Conservation (phyloP, 2,329 filamentous ascomycete genomes). For the Fusarium sp. region DNA sequence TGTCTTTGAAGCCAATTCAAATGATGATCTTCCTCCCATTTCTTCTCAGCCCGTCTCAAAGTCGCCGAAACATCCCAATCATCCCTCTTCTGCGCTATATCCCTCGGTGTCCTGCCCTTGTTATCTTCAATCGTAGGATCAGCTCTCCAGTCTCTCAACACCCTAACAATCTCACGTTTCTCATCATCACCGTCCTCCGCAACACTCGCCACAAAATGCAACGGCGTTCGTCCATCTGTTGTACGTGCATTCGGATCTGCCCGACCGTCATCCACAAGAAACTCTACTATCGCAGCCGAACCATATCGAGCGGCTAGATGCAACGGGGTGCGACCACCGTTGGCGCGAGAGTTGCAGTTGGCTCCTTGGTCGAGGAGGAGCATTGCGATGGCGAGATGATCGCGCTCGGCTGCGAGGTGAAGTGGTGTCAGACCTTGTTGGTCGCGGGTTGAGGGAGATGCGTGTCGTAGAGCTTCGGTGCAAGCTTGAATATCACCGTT, state of each 20-base stretch:
- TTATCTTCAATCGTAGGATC: conserved; percentile 50
- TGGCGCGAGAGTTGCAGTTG: conserved; percentile 47
- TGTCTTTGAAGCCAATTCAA: conserved; percentile 51
- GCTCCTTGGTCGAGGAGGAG: conserved; percentile 52
- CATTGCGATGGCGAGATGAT: conserved; percentile 54
- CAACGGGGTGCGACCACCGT: conserved; percentile 52
- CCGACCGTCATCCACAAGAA: conserved; percentile 50
- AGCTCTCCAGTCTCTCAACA: conserved; percentile 50
- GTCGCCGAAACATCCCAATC: conserved; percentile 53
- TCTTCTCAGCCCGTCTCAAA: conserved; percentile 53
- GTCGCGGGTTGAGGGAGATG: conserved; percentile 48
- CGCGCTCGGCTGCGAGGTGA: conserved; percentile 52
- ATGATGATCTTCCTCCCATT: conserved; percentile 53
- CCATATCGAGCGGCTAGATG: conserved; percentile 52
- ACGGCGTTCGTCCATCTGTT: conserved; percentile 51
- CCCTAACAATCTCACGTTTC: conserved; percentile 50
- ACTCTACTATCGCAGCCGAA: conserved; percentile 51
- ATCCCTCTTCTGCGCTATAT: conserved; percentile 53
- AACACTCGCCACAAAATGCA: conserved; percentile 53
- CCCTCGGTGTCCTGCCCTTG: conserved; percentile 49
- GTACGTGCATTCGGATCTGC: conserved; percentile 51
- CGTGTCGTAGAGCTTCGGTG: conserved; percentile 43
- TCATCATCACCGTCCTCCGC: conserved; percentile 53
- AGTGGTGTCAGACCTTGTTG: conserved; percentile 51
- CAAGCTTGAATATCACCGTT: conserved; percentile 51